Conservation (phyloP, 768 basidiomycete genomes). For the Xerocomus brunneocitrinus region DNA sequence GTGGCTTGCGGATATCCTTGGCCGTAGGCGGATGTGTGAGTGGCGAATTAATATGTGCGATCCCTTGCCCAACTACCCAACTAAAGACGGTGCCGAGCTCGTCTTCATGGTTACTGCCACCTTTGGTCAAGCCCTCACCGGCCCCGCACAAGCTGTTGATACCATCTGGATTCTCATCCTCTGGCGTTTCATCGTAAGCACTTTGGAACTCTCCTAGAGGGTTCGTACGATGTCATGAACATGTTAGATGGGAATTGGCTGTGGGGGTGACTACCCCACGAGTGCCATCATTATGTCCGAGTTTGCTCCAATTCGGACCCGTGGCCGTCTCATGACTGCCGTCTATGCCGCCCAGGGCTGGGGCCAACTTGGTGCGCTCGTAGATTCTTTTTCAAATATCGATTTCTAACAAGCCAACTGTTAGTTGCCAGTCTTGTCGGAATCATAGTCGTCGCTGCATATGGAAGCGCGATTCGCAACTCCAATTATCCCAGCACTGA, state of each 20-base stretch:
- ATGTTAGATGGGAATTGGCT: constrained; percentile 67
- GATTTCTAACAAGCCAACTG: background rate
- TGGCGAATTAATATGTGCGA: constrained; percentile 12
- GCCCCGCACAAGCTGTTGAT: constrained; percentile 52
- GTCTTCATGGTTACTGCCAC: constrained; percentile 75
- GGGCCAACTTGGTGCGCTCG: constrained; percentile 68
- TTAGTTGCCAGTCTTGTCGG: constrained; percentile 65
- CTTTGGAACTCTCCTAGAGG: background rate
- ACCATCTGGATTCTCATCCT: constrained; percentile 70
- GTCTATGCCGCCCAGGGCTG: constrained; percentile 87
- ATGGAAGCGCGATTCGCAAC: constrained; percentile 51
- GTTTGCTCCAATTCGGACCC: constrained; percentile 69
- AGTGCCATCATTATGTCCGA: constrained; percentile 87
- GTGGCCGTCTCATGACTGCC: constrained; percentile 85
- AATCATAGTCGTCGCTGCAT: constrained; percentile 57
- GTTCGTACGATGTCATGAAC: background rate
- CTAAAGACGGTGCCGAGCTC: constrained; percentile 46
- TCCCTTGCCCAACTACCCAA: constrained; percentile 2
- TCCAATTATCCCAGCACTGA: constrained; percentile 33
- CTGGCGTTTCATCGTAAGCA: constrained; percentile 71
- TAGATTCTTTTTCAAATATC: background rate
- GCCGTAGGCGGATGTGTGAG: constrained; percentile 76
- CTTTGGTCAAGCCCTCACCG: constrained; percentile 75
- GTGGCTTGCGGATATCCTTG: constrained; percentile 68
- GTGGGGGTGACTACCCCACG: constrained; percentile 84